A percentile compares a stretch with the other conserved stretches of the same genome.
phyloP scores from a whole-genome alignment of 306 rosid species.

The Clitoria ternatea region DNA sequence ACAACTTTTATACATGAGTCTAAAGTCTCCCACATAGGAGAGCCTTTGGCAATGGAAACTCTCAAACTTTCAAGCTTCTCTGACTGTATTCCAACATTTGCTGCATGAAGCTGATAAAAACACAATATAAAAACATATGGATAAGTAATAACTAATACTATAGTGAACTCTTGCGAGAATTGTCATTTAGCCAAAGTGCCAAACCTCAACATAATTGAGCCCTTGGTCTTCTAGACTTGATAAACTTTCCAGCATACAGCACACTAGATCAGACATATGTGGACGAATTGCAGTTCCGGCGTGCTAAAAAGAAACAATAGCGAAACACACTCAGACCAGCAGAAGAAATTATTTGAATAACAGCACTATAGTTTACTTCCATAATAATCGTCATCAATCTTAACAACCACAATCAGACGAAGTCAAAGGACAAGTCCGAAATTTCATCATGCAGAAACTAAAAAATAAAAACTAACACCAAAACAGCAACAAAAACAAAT shows the following conservation, averaged over 20 bases:
- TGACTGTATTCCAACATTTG: constrained; percentile 79
- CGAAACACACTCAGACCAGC: neutral
- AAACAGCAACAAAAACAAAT: constrained; percentile 10
- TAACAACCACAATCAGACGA: constrained; percentile 1
- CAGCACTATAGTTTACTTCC: constrained; percentile 7
- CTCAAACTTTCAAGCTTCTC: constrained; percentile 92
- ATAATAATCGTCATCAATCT: neutral
- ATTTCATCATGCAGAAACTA: constrained; percentile 9
- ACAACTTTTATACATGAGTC: constrained; percentile 83
- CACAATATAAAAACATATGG: constrained; percentile 9
- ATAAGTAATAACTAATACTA: constrained; percentile 5
- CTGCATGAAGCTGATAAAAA: constrained; percentile 74
- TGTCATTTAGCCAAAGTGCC: constrained; percentile 46
- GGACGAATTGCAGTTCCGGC: constrained; percentile 89
- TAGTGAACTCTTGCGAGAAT: constrained; percentile 7
- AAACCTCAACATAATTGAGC: constrained; percentile 92
- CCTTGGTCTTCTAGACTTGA: constrained; percentile 96
- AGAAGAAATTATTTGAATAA: neutral
- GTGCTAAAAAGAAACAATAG: constrained; percentile 51
- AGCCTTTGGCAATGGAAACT: constrained; percentile 93
- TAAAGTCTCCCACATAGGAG: constrained; percentile 99
- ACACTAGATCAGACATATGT: constrained; percentile 82
- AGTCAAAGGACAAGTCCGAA: constrained; percentile 11
- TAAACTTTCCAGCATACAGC: constrained; percentile 98
- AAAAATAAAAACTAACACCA: neutral